Evolutionary conservation across 768 basidiomycete species (phyloP).

Genomic region (Butyriboletus loyo): DNA sequence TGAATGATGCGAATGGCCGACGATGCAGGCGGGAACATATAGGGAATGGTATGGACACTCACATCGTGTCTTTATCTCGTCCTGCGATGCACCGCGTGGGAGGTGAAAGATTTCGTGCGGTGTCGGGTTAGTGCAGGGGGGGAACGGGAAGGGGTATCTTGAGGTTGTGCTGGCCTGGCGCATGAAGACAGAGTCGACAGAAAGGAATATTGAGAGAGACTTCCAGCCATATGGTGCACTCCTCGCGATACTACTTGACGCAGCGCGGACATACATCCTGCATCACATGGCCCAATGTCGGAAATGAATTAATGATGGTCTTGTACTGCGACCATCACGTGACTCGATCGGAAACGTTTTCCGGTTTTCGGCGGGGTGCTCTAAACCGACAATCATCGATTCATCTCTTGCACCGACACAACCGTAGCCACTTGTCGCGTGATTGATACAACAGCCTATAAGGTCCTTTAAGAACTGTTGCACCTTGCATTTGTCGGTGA

Average conservation of each 20-base stretch:
- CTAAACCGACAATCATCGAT: too few species aligned
- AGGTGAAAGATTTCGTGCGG: conserved; percentile 77
- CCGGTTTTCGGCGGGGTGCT: not conserved
- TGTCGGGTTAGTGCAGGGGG: conserved; percentile 49
- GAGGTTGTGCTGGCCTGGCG: conserved; percentile 15
- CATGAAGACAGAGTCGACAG: not conserved
- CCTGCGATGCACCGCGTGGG: conserved; percentile 48
- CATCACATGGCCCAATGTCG: not conserved
- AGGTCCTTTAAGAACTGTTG: not conserved
- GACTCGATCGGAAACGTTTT: not conserved
- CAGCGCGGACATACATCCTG: not conserved
- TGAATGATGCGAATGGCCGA: not conserved
- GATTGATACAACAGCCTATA: too few species aligned
- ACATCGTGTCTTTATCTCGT: conserved; percentile 69
- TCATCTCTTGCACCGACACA: too few species aligned
- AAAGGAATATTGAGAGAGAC: not conserved
- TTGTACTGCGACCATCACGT: not conserved
- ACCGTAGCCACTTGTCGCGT: too few species aligned
- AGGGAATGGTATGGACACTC: conserved; percentile 22
- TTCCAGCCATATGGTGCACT: not conserved
- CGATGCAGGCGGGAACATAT: not conserved
- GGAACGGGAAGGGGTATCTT: conserved; percentile 44
- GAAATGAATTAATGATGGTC: too few species aligned
- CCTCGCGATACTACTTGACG: not conserved
- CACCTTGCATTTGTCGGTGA: not conserved